Conservation (phyloP, 176 grass and related monocot genomes). For the Raddia distichophylla region DNA sequence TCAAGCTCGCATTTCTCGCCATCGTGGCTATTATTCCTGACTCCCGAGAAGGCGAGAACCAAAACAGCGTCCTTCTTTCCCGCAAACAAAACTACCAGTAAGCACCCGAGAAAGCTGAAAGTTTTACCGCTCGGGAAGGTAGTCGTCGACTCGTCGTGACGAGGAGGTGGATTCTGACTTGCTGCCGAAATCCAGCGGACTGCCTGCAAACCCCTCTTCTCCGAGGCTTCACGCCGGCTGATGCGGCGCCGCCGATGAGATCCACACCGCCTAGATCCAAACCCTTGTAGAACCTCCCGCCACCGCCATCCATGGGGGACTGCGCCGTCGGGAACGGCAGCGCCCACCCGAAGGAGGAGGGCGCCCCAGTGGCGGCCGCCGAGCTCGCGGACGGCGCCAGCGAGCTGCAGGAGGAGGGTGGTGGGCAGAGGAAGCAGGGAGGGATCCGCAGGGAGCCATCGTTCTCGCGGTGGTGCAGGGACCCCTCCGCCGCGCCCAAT, state of each 20-base stretch:
- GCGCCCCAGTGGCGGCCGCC: constrained; percentile 9
- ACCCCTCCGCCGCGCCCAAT: constrained; percentile 36
- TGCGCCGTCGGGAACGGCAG: constrained; percentile 47
- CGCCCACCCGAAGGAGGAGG: constrained; percentile 28
- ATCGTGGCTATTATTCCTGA: no score
- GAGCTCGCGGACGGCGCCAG: constrained; percentile 26
- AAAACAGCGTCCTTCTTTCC: background rate
- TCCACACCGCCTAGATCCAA: constrained; percentile 44
- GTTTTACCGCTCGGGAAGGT: constrained; percentile 33
- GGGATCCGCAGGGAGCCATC: constrained; percentile 85
- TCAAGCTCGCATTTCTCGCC: no score
- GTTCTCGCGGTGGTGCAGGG: constrained; percentile 91
- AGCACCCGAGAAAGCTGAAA: constrained; percentile 22
- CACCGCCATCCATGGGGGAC: constrained; percentile 60
- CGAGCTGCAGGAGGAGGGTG: constrained; percentile 25
- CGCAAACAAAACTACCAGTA: constrained; percentile 8
- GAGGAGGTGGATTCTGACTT: constrained; percentile 55
- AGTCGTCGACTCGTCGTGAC: constrained; percentile 49
- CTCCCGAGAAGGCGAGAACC: no score
- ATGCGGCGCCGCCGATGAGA: constrained; percentile 38
- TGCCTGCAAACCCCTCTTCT: constrained; percentile 21
- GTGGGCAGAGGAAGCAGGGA: constrained; percentile 40
- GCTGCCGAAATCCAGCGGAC: constrained; percentile 43
- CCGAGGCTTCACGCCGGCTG: constrained; percentile 7
- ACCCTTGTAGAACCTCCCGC: constrained; percentile 28